Evolutionary conservation across 495 filamentous ascomycete species (phyloP), one percentile per base, ranked within the genome.

Genomic region (Sphaerosporella brunnea): DNA sequence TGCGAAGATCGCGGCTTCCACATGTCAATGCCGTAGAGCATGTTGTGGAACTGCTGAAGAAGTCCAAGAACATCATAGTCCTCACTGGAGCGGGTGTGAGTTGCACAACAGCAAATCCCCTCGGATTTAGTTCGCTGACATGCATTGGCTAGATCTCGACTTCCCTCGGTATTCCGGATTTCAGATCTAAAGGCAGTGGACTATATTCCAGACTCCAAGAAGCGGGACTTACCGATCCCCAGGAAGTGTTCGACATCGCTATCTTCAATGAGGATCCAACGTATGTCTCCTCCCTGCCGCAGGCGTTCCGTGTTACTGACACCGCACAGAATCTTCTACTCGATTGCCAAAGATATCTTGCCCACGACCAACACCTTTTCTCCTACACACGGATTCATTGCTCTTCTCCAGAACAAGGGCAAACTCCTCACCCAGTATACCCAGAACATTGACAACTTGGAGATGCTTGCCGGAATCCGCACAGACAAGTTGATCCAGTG

Each of bases 381-480:
- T 0, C 90, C 90, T 0, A 95, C 90, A 0, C 90, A 97, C 64
- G 80, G 78, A 34, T 97, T 97, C 66, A 92, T 97, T 53, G 77
- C 76, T n/a, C 70, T 95, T n/a, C 73, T 97, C 1, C 86, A 96
- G 60, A 71, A 86, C 50, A 84, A 87, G 61, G 77, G 75, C 18
- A 93, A 93, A 58, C 74, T 97, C 16, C 70, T 95, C 41, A 96
- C 87, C 21, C 93, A 95, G 64, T 97, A 94, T 65, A 92, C 88
- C 1, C 90, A 97, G 62, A 97, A 97, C 61, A 97, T 97, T 55
- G 90, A 97, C 67, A 95, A 96, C 56, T 79, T 97, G 39, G 90
- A 97, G 60, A 75, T 74, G 25, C 77, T 81, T 47, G 90, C 88
- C 1, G 90, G 90, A 11, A 87, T 97, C 39, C 58, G 63, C 4